Base-by-base conservation (phyloP, 2,329 filamentous ascomycete genomes). In the Penicillium psychrosexuale region DNA sequence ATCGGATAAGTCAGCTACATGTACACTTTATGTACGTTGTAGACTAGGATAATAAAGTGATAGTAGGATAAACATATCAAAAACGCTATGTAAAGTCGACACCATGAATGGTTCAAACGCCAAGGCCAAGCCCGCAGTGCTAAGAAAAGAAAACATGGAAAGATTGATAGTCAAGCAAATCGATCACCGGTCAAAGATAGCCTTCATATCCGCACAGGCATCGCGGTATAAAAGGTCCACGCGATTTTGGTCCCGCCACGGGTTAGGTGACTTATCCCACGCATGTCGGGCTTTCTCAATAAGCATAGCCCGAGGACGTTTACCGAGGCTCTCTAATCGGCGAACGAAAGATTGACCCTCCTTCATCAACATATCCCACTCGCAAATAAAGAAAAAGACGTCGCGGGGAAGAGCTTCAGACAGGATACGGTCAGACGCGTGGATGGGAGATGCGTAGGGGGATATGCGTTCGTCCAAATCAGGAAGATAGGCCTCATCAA, bases 341-440 rank as follows among this genome's bases (percentile, higher is more conserved):
- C 73, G 68, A 42, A 76, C 72, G 50, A 80, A 79, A 1, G 61
- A 57, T 58, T 77, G 72, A 6, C 82, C 84, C 66, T 87, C 84
- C 13, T 79, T 78, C n/a, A 85, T 74, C 13, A 87, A 72, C 84
- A 86, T 86, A 65, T 87, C 84, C 81, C 82, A 86, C 66, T 87
- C 84, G 66, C 84, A 86, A 40, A 83, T 81, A 65, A 82, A 84
- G 61, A 86, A 70, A 54, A 84, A 82, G 44, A 86, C 80, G 55
- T 85, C 80, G n/a, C 80, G 73, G 0, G 84, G 84, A 1, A 87
- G 68, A 2, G 76, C 77, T 22, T 77, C 76, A 28, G 69, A 64
- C n/a, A 87, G 76, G 64, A 83, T 78, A 28, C 76, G 69, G 19
- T 79, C 76, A 0, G 80, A 75, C 1, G 84, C 84, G 9, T 82